phyloP scores from a whole-genome alignment of 192 early-diverging fungal species.

The Lobosporangium transversale region DNA sequence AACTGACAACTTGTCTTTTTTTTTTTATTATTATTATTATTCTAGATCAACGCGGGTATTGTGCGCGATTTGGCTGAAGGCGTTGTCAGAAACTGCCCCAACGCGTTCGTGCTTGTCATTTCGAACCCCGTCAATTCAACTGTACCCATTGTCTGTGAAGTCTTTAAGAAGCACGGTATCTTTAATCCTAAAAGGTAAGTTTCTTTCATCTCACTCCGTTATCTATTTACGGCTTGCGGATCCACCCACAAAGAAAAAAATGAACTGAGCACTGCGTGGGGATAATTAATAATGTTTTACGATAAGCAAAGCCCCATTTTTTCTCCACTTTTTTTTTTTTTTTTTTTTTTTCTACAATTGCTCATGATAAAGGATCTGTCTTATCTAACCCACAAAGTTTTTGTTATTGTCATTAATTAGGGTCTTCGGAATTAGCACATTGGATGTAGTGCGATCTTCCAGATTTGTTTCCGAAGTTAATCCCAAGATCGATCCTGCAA shows the following conservation, averaged over 20 bases:
- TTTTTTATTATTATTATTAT: neutral
- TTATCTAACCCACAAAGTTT: neutral
- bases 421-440: slow-evolving; percentile 93
- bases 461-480: slow-evolving; percentile 85
- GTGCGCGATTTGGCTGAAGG: slow-evolving; percentile 84
- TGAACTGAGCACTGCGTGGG: no score
- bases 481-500: slow-evolving; percentile 71
- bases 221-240: no score
- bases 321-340: neutral
- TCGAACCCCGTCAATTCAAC: slow-evolving; percentile 98
- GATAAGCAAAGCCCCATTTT: neutral
- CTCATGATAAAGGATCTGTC: neutral
- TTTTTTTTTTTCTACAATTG: neutral
- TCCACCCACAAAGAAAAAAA: no score
- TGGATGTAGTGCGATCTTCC: slow-evolving; percentile 93
- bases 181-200: slow-evolving; percentile 80
- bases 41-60: slow-evolving; percentile 93
- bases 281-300: no score
- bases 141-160: slow-evolving; percentile 94
- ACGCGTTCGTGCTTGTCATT: slow-evolving; percentile 87
- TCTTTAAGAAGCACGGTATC: slow-evolving; percentile 85
- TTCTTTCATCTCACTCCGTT: no score
- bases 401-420: slow-evolving; percentile 36
- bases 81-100: slow-evolving; percentile 76
- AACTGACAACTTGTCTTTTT: neutral